Evolutionary conservation across 2,329 filamentous ascomycete genomes (phyloP).

Genomic region (Aspergillus awamori): DNA sequence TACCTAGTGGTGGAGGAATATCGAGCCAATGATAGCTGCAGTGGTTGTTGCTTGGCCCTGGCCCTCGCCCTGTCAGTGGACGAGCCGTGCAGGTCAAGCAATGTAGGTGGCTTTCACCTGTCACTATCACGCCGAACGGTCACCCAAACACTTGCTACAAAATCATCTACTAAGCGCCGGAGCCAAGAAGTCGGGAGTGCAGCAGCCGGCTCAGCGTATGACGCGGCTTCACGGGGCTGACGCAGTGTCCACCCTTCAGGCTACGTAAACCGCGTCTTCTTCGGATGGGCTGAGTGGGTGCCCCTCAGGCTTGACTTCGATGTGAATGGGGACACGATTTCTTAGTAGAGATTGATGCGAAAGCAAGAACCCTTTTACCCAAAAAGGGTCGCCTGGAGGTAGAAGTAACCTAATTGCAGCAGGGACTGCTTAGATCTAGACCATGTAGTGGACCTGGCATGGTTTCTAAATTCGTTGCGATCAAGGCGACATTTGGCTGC

Average conservation of each 20-base stretch:
- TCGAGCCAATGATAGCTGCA: neutral
- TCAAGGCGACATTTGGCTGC: conserved; percentile 9
- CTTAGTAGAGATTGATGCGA: no score
- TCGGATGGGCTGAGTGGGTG: neutral
- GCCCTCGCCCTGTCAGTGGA: neutral
- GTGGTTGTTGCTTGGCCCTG: neutral
- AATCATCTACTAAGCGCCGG: neutral
- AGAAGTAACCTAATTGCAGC: neutral
- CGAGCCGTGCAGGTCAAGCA: neutral
- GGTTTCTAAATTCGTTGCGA: neutral
- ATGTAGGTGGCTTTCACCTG: neutral
- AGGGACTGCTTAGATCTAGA: neutral
- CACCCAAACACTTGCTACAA: neutral
- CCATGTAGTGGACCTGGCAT: conserved; percentile 14
- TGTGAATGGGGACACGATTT: no score
- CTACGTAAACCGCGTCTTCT: neutral
- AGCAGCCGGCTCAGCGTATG: conserved; percentile 1
- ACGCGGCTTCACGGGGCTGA: conserved; percentile 9
- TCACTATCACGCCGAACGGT: neutral
- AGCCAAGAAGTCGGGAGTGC: conserved; percentile 11
- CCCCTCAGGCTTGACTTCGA: neutral
- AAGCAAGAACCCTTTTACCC: no score
- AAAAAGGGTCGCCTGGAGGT: neutral
- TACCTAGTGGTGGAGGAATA: no score
- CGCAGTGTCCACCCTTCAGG: neutral